Conservation (phyloP, 2,329 filamentous ascomycete genomes). For the Trichophyton equinum region DNA sequence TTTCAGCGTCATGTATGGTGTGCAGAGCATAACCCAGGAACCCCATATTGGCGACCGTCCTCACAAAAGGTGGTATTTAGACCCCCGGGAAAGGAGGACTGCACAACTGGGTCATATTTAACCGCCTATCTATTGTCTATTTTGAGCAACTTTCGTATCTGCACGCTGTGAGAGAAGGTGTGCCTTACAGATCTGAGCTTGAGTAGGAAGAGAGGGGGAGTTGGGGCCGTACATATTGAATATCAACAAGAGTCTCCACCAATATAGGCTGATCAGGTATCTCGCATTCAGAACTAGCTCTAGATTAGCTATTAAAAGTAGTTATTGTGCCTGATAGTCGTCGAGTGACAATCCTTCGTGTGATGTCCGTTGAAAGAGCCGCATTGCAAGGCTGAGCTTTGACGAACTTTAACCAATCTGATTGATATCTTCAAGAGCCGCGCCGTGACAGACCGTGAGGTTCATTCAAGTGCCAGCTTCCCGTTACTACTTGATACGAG, state of each 20-base stretch:
- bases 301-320: too few species aligned
- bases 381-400: too few species aligned
- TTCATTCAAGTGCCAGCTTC: too few species aligned
- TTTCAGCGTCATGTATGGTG: conserved; percentile 10
- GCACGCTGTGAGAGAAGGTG: conserved; percentile 5
- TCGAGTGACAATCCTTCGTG: too few species aligned
- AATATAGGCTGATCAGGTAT: too few species aligned
- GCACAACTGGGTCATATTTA: conserved; percentile 16
- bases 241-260: conserved; percentile 3
- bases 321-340: too few species aligned
- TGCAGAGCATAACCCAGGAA: conserved; percentile 25
- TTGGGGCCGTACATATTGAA: conserved; percentile 14
- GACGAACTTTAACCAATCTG: too few species aligned
- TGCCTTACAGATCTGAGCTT: conserved; percentile 6
- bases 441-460: too few species aligned
- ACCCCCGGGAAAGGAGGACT: conserved; percentile 20
- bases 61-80: conserved; percentile 24
- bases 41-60: conserved; percentile 16
- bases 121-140: conserved; percentile 17
- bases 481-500: too few species aligned
- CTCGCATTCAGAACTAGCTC: too few species aligned
- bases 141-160: conserved; percentile 15
- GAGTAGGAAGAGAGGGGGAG: conserved; percentile 17
- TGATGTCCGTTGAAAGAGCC: too few species aligned
- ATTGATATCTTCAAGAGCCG: too few species aligned